Conservation (phyloP, 2,329 filamentous ascomycete genomes). For the Cercospora canescens region DNA sequence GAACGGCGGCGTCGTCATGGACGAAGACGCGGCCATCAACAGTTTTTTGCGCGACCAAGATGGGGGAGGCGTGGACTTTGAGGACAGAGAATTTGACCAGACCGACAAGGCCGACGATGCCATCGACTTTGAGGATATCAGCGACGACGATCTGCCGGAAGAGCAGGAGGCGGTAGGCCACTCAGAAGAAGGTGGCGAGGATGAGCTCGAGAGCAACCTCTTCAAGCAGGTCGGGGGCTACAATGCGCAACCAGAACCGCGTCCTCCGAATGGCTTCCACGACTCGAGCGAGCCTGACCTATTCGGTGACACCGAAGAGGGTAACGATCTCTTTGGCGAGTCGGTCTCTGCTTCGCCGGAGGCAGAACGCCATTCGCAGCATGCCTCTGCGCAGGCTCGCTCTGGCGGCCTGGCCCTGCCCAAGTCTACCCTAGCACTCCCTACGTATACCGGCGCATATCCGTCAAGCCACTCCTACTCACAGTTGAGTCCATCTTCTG, state of each 20-base stretch:
- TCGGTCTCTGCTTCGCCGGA: conserved; percentile 35
- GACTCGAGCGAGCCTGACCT: conserved; percentile 54
- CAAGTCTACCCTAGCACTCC: conserved; percentile 33
- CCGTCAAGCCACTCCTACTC: conserved; percentile 11
- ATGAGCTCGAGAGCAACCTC: conserved; percentile 13
- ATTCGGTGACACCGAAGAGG: conserved; percentile 61
- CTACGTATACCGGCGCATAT: conserved; percentile 16
- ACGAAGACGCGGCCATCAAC: conserved; percentile 33
- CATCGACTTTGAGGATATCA: conserved; percentile 86
- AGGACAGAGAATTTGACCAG: conserved; percentile 41
- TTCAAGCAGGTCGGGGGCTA: conserved; percentile 14
- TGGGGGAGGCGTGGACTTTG: conserved; percentile 24
- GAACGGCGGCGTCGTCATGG: conserved; percentile 16
- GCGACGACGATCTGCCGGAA: conserved; percentile 86
- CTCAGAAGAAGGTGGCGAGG: conserved; percentile 21
- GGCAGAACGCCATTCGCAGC: conserved; percentile 25
- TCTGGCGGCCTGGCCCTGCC: conserved; percentile 34
- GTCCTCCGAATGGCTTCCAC: conserved; percentile 24
- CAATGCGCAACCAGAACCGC: conserved; percentile 15
- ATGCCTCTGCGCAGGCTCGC: conserved; percentile 24
- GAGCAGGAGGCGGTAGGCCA: conserved; percentile 58
- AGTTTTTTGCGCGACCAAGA: conserved; percentile 32
- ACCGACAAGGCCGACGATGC: conserved; percentile 89
- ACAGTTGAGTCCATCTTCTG: conserved; percentile 23
- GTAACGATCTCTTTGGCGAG: conserved; percentile 42